Evolutionary conservation across 2,329 filamentous ascomycete species (phyloP).

Genomic region (Talaromyces sp.): DNA sequence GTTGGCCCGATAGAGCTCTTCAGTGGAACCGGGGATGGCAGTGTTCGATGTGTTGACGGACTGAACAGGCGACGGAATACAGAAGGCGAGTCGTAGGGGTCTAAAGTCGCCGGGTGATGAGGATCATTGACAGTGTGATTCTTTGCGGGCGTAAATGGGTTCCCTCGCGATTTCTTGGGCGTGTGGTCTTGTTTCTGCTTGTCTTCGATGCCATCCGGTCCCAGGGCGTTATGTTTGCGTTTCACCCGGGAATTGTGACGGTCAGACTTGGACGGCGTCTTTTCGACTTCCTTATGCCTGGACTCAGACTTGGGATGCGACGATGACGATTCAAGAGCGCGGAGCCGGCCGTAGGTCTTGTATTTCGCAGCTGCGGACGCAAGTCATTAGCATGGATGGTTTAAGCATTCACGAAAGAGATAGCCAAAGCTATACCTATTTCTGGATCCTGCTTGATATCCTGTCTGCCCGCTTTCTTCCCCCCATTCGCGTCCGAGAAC

Average conservation of each 20-base stretch:
- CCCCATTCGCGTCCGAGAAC: conserved; percentile 38
- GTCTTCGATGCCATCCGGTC: conserved; percentile 14
- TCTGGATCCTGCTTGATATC: conserved; percentile 44
- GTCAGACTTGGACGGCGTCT: conserved; percentile 14
- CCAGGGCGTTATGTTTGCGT: conserved; percentile 28
- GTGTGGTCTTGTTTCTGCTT: not conserved
- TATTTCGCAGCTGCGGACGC: conserved; percentile 39
- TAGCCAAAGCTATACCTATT: conserved; percentile 31
- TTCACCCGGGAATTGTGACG: conserved; percentile 21
- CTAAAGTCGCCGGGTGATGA: conserved; percentile 34
- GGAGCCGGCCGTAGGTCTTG: conserved; percentile 42
- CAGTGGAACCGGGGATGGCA: conserved; percentile 26
- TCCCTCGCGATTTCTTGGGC: conserved; percentile 8
- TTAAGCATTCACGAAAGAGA: not conserved
- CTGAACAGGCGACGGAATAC: conserved; percentile 33
- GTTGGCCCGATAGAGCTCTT: conserved; percentile 43
- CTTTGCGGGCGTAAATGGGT: conserved; percentile 32
- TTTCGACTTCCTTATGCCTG: conserved; percentile 17
- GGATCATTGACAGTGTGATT: not conserved
- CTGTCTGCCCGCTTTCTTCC: conserved; percentile 39
- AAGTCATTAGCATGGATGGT: not conserved
- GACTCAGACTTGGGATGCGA: conserved; percentile 2
- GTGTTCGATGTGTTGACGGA: conserved; percentile 24
- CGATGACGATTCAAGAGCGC: conserved; percentile 27
- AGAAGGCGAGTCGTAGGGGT: conserved; percentile 42